Conservation (phyloP, 768 basidiomycete species). For the Piloderma croceum region DNA sequence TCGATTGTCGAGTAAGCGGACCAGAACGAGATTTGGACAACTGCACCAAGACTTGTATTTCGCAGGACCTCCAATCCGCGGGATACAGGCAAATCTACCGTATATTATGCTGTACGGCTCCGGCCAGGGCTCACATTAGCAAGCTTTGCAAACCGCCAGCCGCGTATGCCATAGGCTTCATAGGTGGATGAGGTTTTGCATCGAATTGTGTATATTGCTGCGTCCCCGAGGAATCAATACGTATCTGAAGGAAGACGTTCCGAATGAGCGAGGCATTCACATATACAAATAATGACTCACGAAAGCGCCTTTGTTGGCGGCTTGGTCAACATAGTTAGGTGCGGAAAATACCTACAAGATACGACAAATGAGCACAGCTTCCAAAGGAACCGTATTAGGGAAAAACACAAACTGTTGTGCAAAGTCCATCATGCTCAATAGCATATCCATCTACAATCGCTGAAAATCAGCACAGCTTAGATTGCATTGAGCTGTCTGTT, state of each 20-base stretch:
- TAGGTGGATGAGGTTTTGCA: slow-evolving; percentile 79
- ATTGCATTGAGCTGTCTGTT: slow-evolving; percentile 2
- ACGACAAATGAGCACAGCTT: slow-evolving; percentile 12
- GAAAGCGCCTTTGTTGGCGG: slow-evolving; percentile 88
- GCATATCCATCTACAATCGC: slow-evolving; percentile 74
- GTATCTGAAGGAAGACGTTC: slow-evolving; percentile 46
- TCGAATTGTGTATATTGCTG: slow-evolving; percentile 77
- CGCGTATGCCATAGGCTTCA: slow-evolving; percentile 92
- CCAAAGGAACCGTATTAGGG: neutral
- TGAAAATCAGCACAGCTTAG: too few relatives aligned
- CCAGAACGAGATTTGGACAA: too few relatives aligned
- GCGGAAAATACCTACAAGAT: slow-evolving; percentile 76
- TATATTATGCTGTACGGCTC: too few relatives aligned
- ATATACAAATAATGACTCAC: slow-evolving; percentile 43
- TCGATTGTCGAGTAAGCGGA: too few relatives aligned
- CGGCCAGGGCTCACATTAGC: neutral
- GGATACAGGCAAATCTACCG: too few relatives aligned
- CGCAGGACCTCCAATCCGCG: too few relatives aligned
- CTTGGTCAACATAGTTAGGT: slow-evolving; percentile 92
- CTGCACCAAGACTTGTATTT: too few relatives aligned
- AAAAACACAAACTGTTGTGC: slow-evolving; percentile 66
- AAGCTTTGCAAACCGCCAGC: slow-evolving; percentile 59
- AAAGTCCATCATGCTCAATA: slow-evolving; percentile 89
- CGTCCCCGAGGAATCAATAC: slow-evolving; percentile 72
- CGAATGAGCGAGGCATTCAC: neutral